Evolutionary conservation across 169 alveolate genomes (phyloP), one percentile per base, ranked within the genome.

Genomic region (Eimeria necatrix): DNA sequence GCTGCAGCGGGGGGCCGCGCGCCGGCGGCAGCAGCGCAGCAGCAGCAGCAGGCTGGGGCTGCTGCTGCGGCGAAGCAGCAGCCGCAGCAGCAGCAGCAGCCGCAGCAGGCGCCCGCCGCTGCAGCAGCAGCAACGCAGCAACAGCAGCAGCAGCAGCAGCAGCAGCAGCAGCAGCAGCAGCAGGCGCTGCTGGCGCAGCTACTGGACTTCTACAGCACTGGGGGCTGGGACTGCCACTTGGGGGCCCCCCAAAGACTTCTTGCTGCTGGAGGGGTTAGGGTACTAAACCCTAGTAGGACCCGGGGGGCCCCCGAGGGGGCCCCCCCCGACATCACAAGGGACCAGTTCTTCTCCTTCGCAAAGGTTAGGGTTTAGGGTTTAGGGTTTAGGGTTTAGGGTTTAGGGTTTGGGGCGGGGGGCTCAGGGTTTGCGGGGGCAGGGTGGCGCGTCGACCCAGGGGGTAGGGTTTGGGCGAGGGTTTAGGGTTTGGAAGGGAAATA

Each of bases 81-180:
- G 46, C 78, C n/a, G 26, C 78, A 68, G 46, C 78, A 7, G 78
- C 78, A 68, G 78, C 78, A 68, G 78, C 78, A 68, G 6, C n/a
- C n/a, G n/a, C n/a, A n/a, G n/a, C n/a, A n/a, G n/a, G n/a, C 64
- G 14, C 64, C 5, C 20, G 41, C 76, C 26, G 76, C 76, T n/a
- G 76, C 88, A 24, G 49, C 88, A n/a, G 70, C 88, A 78, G 70
- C 48, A 18, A 46, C 88, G 88, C 46, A 4, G 48, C 70, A 0
- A 3, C 88, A 1, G 68, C 88, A 18, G 70, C 88, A 18, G 61
- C 88, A 7, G 88, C 88, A 14, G 68, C 48, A 49, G 61, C 88
- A 49, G 68, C 88, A 49, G 41, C 49, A 49, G 70, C 48, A 53
- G 4, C 2, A 18, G 88, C 3, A 51, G 41, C 61, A 61, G 73